Conservation (phyloP, 2,329 filamentous ascomycete species). For the Volutella citrinella region DNA sequence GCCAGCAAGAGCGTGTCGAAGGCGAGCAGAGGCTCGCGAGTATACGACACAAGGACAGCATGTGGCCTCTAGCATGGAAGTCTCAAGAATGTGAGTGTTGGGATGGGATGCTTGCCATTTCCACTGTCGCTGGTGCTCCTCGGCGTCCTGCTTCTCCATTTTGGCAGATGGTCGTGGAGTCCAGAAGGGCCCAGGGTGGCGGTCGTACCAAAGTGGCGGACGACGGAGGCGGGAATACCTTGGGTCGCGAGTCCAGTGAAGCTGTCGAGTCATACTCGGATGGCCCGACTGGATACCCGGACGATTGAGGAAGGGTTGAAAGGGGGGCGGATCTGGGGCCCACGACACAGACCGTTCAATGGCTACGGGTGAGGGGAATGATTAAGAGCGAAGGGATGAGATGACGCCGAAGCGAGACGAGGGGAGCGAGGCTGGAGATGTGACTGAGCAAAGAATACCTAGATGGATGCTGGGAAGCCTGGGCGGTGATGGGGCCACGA, state of each 20-base stretch:
- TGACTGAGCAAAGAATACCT: no score
- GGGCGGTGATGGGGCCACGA: no score
- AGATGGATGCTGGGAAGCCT: no score
- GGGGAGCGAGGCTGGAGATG: no score
- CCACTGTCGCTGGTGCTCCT: conserved; percentile 12
- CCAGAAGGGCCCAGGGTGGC: conserved; percentile 7
- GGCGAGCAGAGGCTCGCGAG: conserved; percentile 22
- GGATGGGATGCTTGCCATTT: conserved; percentile 10
- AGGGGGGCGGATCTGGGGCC: no score
- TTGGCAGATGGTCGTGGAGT: conserved; percentile 7
- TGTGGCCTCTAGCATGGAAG: conserved; percentile 9
- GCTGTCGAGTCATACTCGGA: conserved; percentile 22
- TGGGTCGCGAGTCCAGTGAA: conserved; percentile 16
- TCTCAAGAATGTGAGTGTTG: conserved; percentile 1
- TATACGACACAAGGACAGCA: conserved; percentile 27
- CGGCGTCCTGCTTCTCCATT: conserved; percentile 18
- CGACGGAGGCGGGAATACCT: conserved; percentile 11
- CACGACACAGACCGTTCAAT: no score
- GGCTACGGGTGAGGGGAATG: no score
- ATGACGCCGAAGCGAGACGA: no score
- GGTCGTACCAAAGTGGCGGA: conserved; percentile 14
- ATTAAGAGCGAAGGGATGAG: no score
- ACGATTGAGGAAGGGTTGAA: no score
- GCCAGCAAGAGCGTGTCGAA: conserved; percentile 19
- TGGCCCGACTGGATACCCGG: conserved; percentile 1